Evolutionary conservation across 1,284 basidiomycete genomes (phyloP).

Genomic region (Coriolopsis trogii): DNA sequence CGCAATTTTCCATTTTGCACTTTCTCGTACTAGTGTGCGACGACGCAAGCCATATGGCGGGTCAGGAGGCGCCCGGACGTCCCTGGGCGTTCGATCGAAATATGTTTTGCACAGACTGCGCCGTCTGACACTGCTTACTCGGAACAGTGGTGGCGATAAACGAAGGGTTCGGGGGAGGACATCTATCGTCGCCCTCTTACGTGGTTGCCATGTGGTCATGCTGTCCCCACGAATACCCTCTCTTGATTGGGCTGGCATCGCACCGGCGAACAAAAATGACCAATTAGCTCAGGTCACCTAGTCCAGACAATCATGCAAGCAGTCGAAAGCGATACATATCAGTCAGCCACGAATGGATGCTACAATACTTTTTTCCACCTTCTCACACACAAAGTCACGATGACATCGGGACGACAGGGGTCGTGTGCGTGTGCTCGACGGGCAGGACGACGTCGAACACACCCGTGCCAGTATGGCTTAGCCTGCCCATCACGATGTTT

Average conservation of each 20-base stretch:
- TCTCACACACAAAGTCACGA: slow-evolving; percentile 11
- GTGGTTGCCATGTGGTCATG: neutral
- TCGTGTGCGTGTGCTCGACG: slow-evolving; percentile 29
- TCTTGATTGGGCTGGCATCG: slow-evolving; percentile 2
- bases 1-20: slow-evolving; percentile 19
- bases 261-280: slow-evolving; percentile 9
- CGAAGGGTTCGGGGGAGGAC: neutral
- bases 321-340: neutral
- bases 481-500: slow-evolving; percentile 89
- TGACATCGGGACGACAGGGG: slow-evolving; percentile 11
- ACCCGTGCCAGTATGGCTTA: slow-evolving; percentile 85
- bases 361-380: slow-evolving; percentile 23
- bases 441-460: slow-evolving; percentile 83
- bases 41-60: slow-evolving; percentile 1
- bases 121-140: neutral
- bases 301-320: slow-evolving; percentile 9
- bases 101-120: slow-evolving; percentile 2
- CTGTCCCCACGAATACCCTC: neutral
- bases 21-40: slow-evolving; percentile 9
- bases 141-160: slow-evolving; percentile 6
- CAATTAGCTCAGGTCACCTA: neutral
- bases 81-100: slow-evolving; percentile 7
- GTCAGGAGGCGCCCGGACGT: slow-evolving; percentile 4
- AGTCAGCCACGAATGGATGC: slow-evolving; percentile 18
- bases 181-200: slow-evolving; percentile 5